Evolutionary conservation across 78 protist genomes (phyloP).

Genomic region (Dictyostelium citrinum): DNA sequence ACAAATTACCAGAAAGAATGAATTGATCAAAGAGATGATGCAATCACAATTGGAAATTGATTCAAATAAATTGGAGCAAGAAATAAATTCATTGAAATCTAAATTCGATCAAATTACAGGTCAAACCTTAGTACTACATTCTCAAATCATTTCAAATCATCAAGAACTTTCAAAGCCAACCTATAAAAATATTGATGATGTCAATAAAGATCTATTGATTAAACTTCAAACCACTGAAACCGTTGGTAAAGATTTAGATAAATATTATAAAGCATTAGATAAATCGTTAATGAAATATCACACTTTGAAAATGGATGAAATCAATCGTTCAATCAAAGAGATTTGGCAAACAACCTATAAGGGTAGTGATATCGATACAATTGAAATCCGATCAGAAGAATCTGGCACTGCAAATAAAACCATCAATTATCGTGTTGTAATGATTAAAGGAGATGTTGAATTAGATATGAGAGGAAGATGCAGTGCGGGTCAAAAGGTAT

Average conservation of each 20-base stretch:
- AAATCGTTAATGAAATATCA: constrained; percentile 65
- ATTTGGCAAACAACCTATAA: constrained; percentile 94
- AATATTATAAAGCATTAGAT: constrained; percentile 67
- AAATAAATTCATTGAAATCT: constrained; percentile 5
- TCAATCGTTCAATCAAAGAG: constrained; percentile 93
- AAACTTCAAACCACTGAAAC: constrained; percentile 36
- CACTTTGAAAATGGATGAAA: constrained; percentile 90
- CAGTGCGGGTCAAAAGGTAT: constrained; percentile 98
- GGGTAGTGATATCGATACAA: constrained; percentile 96
- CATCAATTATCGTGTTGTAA: constrained; percentile 95
- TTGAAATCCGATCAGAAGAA: constrained; percentile 90
- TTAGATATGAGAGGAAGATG: constrained; percentile 99
- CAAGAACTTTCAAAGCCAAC: constrained; percentile 35
- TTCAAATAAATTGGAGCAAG: neutral
- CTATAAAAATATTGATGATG: constrained; percentile 48
- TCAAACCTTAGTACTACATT: neutral
- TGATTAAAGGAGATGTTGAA: constrained; percentile 86
- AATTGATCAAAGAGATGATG: neutral
- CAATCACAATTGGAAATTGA: neutral
- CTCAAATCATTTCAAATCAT: constrained; percentile 5
- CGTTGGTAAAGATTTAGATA: constrained; percentile 66
- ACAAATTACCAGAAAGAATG: constrained; percentile 22
- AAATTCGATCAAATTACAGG: constrained; percentile 47
- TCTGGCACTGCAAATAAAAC: constrained; percentile 17
- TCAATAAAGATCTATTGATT: constrained; percentile 15